Evolutionary conservation across 768 basidiomycete genomes (phyloP).

Genomic region (Tephrocybe sp.): DNA sequence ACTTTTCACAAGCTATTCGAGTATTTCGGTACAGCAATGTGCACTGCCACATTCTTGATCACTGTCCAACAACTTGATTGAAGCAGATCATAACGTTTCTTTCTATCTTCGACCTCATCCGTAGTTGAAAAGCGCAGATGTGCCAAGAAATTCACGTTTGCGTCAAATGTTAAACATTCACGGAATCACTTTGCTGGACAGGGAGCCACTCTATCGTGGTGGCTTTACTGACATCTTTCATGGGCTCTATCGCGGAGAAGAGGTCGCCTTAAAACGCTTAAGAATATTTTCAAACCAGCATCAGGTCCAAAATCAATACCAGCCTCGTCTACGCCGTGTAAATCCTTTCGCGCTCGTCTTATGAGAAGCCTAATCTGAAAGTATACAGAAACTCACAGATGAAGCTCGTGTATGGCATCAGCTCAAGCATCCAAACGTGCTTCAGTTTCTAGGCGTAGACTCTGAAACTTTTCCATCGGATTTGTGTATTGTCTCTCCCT

Average conservation of each 20-base stretch:
- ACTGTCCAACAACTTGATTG: too few relatives aligned
- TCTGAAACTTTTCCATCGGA: conserved; percentile 14
- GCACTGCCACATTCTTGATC: not conserved
- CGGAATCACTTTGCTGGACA: conserved; percentile 15
- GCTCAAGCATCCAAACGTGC: conserved; percentile 18
- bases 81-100: too few relatives aligned
- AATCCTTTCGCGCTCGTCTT: not conserved
- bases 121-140: not conserved
- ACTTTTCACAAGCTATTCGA: too few relatives aligned
- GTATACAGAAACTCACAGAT: conserved; percentile 12
- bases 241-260: conserved; percentile 15
- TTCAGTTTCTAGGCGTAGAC: conserved; percentile 19
- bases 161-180: conserved; percentile 6
- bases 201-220: conserved; percentile 16
- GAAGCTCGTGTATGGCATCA: conserved; percentile 19
- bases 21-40: too few relatives aligned
- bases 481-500: conserved; percentile 14
- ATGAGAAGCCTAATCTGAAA: not conserved
- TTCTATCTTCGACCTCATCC: too few relatives aligned
- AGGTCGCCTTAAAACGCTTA: conserved; percentile 16
- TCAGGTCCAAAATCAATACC: conserved; percentile 11
- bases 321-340: conserved; percentile 16
- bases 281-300: conserved; percentile 16
- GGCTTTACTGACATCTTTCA: conserved; percentile 17
- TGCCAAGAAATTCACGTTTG: not conserved